These are phyloP conservation scores for Picochlorum costavermella DNA, from an alignment of 139 green algal species.

Conservation along the genomic window DNA sequence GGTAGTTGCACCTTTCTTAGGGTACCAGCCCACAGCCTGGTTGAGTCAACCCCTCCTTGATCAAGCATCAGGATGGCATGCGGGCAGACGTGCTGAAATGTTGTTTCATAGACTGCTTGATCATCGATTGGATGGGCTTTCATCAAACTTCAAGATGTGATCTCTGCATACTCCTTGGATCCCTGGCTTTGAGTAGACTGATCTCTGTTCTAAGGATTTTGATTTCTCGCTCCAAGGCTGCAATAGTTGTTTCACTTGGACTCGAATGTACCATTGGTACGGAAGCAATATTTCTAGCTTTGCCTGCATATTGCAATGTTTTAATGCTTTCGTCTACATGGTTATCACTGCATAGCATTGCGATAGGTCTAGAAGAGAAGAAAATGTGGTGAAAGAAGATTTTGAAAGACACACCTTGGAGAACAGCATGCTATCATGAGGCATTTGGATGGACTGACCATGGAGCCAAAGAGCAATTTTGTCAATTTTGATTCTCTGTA, in stretches of 20 bases:
- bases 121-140: no score
- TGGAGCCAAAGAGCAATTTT: constrained; percentile 51
- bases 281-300: constrained; percentile 82
- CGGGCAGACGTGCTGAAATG: no score
- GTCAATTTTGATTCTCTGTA: constrained; percentile 47
- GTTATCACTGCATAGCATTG: not conserved
- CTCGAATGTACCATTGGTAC: constrained; percentile 43
- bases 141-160: no score
- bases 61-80: no score
- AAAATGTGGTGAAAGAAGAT: not conserved
- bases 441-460: constrained; percentile 44
- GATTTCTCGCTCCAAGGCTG: constrained; percentile 61
- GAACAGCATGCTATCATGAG: constrained; percentile 90
- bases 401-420: constrained; percentile 20
- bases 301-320: constrained; percentile 79
- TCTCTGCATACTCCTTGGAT: no score
- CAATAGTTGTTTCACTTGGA: constrained; percentile 39
- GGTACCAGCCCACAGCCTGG: no score
- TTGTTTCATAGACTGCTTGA: no score
- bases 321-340: constrained; percentile 72
- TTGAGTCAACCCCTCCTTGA: no score
- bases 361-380: not conserved
- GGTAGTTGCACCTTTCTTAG: no score
- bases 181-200: not conserved
- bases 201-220: constrained; percentile 60